Base-by-base conservation (phyloP, 2,329 filamentous ascomycete species). In the Raffaelea ambrosiae region DNA sequence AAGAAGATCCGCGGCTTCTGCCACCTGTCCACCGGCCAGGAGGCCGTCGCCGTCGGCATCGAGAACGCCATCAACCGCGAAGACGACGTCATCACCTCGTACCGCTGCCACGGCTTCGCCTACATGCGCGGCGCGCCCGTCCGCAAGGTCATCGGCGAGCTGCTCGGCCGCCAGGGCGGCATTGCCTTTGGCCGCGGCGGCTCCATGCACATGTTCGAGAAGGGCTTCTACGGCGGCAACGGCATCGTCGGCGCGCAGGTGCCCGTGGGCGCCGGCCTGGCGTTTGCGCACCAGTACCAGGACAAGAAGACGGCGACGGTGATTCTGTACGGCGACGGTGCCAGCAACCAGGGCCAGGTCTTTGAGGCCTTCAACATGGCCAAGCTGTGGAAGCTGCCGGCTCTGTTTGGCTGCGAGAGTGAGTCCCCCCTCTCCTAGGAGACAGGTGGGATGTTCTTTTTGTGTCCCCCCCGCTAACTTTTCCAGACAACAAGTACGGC, bases 341-440 rank as follows among this genome's bases (percentile, higher is more conserved):
- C 93, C 57, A 88, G 85, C 77, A 98, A 98, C 79, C 93, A 98
- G 77, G 93, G 93, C 56, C 93, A 98, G 73, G 93, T 98, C 60
- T 98, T 98, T 63, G 93, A 98, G 79, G 90, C 93, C 53, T 98
- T 94, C 82, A 98, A 98, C 84, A 98, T 98, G 93, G 93, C 93
- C 55, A 97, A 97, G 81, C 83, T 98, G 58, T 98, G 93, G 93
- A 90, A 93, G 61, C 77, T 98, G 43, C 93, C 93, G 48, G 81
- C 90, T 58, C 85, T 98, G 58, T 98, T 98, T 65, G 90, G 88
- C 59, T 98, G 93, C 70, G 93, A 98, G 78, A 98, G 90, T 95
- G 74, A 68, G 88, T 81, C 23, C 21, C 41, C 22, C 19, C 5
- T 10, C 16, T 20, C 16, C 21, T n/a, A 7, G 10, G 10, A 29